phyloP scores from a whole-genome alignment of 345 rosid species.

The Trapa bicornis region DNA sequence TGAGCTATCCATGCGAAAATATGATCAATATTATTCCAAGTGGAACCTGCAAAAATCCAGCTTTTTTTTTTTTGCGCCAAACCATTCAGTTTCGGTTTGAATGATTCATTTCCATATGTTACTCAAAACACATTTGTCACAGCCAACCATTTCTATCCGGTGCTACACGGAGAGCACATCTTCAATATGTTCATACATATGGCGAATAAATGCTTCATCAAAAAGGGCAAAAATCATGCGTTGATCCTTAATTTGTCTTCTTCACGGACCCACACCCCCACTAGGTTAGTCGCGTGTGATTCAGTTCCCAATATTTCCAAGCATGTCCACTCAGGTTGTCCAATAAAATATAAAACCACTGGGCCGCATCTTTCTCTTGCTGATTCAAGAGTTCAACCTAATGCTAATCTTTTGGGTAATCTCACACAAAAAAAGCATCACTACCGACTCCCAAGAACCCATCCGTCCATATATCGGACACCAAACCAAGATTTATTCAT shows the following conservation, averaged over 20 bases:
- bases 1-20: too few relatives aligned
- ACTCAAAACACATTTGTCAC: too few relatives aligned
- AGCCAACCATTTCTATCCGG: too few relatives aligned
- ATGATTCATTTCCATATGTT: too few relatives aligned
- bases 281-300: background rate
- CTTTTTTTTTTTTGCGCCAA: too few relatives aligned
- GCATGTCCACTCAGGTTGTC: background rate
- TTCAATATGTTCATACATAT: too few relatives aligned
- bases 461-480: background rate
- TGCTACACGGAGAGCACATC: too few relatives aligned
- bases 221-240: background rate
- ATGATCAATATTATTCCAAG: too few relatives aligned
- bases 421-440: background rate
- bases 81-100: too few relatives aligned
- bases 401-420: conserved; percentile 7
- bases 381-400: background rate
- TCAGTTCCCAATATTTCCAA: background rate
- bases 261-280: background rate
- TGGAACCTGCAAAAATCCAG: too few relatives aligned
- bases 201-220: too few relatives aligned
- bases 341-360: background rate
- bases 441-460: background rate
- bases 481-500: background rate
- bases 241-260: background rate
- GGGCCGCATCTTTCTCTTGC: background rate